Conservation (phyloP, 2,329 filamentous ascomycete genomes). For the Ceratocystis destructans region DNA sequence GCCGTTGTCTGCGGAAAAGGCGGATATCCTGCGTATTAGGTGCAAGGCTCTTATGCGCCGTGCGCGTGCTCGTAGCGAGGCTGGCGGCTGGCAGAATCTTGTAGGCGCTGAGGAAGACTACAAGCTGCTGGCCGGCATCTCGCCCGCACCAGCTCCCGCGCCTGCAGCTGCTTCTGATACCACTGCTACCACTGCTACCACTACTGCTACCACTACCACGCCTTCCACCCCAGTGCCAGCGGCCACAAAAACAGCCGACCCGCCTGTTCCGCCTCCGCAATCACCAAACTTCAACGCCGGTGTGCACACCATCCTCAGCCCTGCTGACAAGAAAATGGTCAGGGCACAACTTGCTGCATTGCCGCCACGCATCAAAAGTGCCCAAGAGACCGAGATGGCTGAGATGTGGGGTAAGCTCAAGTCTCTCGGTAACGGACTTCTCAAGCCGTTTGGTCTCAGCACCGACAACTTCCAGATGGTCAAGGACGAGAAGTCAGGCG, state of each 20-base stretch:
- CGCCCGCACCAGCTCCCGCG: conserved; percentile 28
- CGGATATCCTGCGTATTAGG: conserved; percentile 62
- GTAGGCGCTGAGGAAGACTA: conserved; percentile 72
- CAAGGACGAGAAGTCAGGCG: conserved; percentile 77
- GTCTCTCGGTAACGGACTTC: conserved; percentile 74
- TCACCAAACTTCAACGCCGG: background rate
- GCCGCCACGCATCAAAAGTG: conserved; percentile 55
- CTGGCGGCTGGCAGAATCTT: conserved; percentile 66
- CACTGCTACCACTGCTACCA: background rate
- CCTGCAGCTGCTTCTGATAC: conserved; percentile 19
- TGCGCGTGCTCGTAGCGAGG: conserved; percentile 56
- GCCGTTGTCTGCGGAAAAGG: conserved; percentile 23
- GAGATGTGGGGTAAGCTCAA: conserved; percentile 99
- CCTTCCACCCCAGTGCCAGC: background rate
- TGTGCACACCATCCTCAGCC: conserved; percentile 37
- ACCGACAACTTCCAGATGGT: conserved; percentile 92
- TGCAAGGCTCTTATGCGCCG: conserved; percentile 72
- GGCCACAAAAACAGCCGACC: background rate
- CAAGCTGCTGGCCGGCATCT: conserved; percentile 40
- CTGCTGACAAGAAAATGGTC: conserved; percentile 55
- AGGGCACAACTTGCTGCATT: conserved; percentile 50
- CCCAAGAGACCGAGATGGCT: conserved; percentile 74
- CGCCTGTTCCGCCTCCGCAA: background rate
- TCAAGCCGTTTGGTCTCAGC: conserved; percentile 86
- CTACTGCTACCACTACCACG: background rate